Evolutionary conservation across 164 flowering plant genomes (phyloP).

Genomic region (Sextonia rubra): DNA sequence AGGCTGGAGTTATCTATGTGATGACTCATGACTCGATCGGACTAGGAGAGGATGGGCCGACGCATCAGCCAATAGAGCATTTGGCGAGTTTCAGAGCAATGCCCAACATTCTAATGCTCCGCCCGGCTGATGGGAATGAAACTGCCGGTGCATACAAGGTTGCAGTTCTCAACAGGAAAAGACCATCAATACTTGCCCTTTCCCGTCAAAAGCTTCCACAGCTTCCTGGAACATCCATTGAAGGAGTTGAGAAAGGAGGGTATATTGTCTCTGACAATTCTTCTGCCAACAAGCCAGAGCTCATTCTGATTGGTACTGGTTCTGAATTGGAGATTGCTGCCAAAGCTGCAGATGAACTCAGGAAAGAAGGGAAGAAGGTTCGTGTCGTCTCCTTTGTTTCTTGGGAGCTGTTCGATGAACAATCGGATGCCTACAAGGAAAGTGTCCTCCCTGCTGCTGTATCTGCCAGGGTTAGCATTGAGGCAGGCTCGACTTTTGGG

Average conservation of each 20-base stretch:
- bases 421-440: conserved; percentile 87
- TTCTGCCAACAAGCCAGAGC: conserved; percentile 81
- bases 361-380: conserved; percentile 83
- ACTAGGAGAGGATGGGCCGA: conserved; percentile 99
- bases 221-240: conserved; percentile 82
- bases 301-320: conserved; percentile 91
- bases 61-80: conserved; percentile 98
- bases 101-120: conserved; percentile 95
- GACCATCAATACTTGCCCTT: conserved; percentile 91
- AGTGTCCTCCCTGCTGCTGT: conserved; percentile 82
- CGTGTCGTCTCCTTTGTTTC: conserved; percentile 84
- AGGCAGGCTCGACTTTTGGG: conserved; percentile 93
- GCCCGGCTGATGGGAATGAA: conserved; percentile 97
- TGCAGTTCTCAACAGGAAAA: conserved; percentile 71
- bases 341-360: conserved; percentile 79
- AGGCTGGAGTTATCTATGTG: conserved; percentile 86
- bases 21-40: conserved; percentile 99
- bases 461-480: conserved; percentile 85
- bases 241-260: conserved; percentile 90
- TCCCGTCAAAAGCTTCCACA: conserved; percentile 87
- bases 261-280: conserved; percentile 81
- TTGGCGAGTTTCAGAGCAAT: conserved; percentile 98
- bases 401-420: conserved; percentile 92
- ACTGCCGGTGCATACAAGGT: conserved; percentile 95
- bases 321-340: conserved; percentile 88